Conservation (phyloP, 345 rosid species). For the Syzygium oleosum region DNA sequence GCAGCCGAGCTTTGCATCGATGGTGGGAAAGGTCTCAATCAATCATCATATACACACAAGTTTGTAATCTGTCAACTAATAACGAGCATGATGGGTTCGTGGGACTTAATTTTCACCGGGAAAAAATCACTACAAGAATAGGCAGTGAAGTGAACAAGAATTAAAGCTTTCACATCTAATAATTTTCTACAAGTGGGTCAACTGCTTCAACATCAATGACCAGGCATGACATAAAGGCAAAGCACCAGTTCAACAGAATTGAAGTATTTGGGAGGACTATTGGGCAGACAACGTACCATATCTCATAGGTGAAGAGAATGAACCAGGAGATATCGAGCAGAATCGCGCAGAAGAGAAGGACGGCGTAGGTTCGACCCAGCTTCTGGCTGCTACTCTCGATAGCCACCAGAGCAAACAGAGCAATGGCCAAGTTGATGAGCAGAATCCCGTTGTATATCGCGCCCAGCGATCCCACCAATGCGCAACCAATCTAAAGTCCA, state of each 20-base stretch:
- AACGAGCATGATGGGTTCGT: not conserved
- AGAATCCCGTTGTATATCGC: constrained; percentile 81
- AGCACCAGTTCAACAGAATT: not conserved
- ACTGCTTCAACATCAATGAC: not conserved
- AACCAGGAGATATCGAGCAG: constrained; percentile 68
- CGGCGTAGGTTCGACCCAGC: constrained; percentile 71
- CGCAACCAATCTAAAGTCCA: constrained; percentile 56
- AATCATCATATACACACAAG: not conserved
- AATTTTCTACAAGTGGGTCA: not conserved
- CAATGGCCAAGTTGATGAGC: constrained; percentile 58
- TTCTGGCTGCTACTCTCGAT: constrained; percentile 82
- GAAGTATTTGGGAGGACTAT: not conserved
- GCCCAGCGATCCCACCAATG: constrained; percentile 76
- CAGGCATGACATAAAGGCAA: not conserved
- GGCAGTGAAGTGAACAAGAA: not conserved
- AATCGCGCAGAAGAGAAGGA: constrained; percentile 58
- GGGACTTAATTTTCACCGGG: not conserved
- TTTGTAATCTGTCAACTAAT: not conserved
- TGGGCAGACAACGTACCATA: constrained; percentile 36
- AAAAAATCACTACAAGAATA: not conserved
- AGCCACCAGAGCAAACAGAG: constrained; percentile 81
- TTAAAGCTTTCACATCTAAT: not conserved
- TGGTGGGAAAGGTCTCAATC: not conserved
- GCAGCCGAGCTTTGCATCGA: not conserved
- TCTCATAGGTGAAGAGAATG: constrained; percentile 53